A percentile compares a stretch with the other conserved stretches of the same genome.
phyloP scores from a whole-genome alignment of 78 protist species.

The Bodo saltans region DNA sequence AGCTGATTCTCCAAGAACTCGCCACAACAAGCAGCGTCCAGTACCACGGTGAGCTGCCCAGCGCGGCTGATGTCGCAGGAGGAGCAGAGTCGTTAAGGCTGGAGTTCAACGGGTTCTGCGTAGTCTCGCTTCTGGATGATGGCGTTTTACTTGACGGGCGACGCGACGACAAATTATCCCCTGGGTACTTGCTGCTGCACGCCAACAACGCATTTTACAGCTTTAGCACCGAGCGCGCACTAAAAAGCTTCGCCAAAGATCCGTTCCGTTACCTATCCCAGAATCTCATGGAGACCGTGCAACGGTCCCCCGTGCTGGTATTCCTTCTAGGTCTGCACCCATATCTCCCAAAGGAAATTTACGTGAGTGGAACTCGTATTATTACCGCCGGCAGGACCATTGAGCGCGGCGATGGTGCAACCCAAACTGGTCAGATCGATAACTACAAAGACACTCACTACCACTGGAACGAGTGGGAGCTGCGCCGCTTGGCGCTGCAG shows the following conservation, averaged over 20 bases:
- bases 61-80: background rate
- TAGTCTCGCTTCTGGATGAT: slow-evolving; percentile 4
- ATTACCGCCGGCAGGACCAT: background rate
- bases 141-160: slow-evolving; percentile 3
- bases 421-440: slow-evolving; percentile 38
- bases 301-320: background rate
- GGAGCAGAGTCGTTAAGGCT: too few relatives aligned
- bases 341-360: slow-evolving; percentile 5
- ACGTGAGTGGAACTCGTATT: background rate
- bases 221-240: background rate
- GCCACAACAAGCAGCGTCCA: background rate
- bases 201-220: slow-evolving; percentile 2
- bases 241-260: slow-evolving; percentile 19
- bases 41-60: slow-evolving; percentile 16
- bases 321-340: slow-evolving; percentile 5
- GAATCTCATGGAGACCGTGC: background rate
- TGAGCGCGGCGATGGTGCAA: background rate
- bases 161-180: background rate
- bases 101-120: slow-evolving; percentile 40
- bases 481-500: slow-evolving; percentile 50
- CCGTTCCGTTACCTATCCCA: slow-evolving; percentile 2
- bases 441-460: slow-evolving; percentile 30
- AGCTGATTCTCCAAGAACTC: background rate
- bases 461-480: slow-evolving; percentile 59
- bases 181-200: slow-evolving; percentile 11